Evolutionary conservation across 23 red algal genomes (phyloP).

Genomic region (Chondrus crispus): DNA sequence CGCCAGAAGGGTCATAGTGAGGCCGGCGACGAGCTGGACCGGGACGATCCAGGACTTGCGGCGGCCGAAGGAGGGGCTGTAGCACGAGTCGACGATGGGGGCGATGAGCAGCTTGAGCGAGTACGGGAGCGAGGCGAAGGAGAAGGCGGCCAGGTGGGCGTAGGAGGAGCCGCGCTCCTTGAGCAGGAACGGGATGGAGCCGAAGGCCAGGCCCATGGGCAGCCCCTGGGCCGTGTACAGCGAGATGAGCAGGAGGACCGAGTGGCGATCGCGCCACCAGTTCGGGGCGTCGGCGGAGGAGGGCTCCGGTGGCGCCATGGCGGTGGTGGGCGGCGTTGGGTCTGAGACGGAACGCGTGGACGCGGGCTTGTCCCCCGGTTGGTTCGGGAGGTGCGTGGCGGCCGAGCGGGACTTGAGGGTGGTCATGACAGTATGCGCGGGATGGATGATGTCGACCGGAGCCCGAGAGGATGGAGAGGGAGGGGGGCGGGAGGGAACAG

Average conservation of each 20-base stretch:
- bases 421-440: too few species aligned
- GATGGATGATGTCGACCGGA: too few species aligned
- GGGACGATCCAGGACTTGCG: conserved; percentile 91
- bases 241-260: conserved; percentile 44
- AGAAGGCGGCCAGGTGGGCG: conserved; percentile 76
- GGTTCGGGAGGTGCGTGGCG: too few species aligned
- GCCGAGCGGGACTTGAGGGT: too few species aligned
- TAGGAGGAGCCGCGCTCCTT: conserved; percentile 70
- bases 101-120: conserved; percentile 88
- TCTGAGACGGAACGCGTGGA: too few species aligned
- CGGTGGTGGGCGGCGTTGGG: too few species aligned
- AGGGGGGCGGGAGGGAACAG: too few species aligned
- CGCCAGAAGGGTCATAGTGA: conserved; percentile 36
- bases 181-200: conserved; percentile 85
- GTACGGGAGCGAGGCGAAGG: conserved; percentile 86
- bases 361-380: too few species aligned
- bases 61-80: conserved; percentile 63
- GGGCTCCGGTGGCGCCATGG: too few species aligned
- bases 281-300: too few species aligned
- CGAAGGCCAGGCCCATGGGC: conserved; percentile 85
- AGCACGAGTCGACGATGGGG: conserved; percentile 89
- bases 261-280: conserved; percentile 50
- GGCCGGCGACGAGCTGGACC: conserved; percentile 69
- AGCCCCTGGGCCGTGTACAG: conserved; percentile 88
- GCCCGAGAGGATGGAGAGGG: too few species aligned